A percentile compares a stretch with the other conserved stretches of the same genome.
phyloP scores from a whole-genome alignment of 2,329 filamentous ascomycete genomes.

The Neonectria sp. region DNA sequence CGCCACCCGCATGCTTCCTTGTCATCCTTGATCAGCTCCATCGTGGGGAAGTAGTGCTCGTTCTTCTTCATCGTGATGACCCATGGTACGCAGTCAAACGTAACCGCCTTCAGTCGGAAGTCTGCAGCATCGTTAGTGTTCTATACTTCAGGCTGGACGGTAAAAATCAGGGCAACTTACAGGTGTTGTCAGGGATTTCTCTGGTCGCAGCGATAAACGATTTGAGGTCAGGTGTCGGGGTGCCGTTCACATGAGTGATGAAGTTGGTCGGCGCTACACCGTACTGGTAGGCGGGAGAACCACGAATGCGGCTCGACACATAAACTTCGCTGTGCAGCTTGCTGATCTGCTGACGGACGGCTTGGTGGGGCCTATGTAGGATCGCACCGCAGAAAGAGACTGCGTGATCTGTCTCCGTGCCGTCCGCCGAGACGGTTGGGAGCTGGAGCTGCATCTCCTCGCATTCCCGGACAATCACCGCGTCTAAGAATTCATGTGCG shows the following conservation, averaged over 20 bases:
- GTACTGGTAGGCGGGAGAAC: conserved; percentile 90
- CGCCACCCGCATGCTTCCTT: conserved; percentile 74
- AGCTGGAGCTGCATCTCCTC: conserved; percentile 83
- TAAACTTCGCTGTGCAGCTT: conserved; percentile 98
- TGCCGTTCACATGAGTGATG: conserved; percentile 94
- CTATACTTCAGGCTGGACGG: background rate
- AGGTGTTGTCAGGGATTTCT: conserved; percentile 95
- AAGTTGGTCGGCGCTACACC: conserved; percentile 97
- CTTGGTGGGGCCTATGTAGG: conserved; percentile 93
- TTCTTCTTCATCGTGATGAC: conserved; percentile 99
- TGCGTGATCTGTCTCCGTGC: conserved; percentile 92
- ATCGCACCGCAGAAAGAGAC: conserved; percentile 97
- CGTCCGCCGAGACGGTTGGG: conserved; percentile 88
- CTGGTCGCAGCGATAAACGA: conserved; percentile 85
- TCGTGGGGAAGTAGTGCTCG: conserved; percentile 90
- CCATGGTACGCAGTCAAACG: conserved; percentile 98
- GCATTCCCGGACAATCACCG: conserved; percentile 88
- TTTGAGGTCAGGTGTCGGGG: conserved; percentile 85
- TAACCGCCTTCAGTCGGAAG: conserved; percentile 97
- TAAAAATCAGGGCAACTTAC: conserved; percentile 60
- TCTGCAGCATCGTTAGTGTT: conserved; percentile 64
- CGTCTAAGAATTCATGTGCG: conserved; percentile 85
- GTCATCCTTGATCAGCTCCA: conserved; percentile 78
- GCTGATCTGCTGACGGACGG: conserved; percentile 96
- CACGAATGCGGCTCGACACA: conserved; percentile 87